Percentiles rank a stretch among this genome's conserved stretches.
phyloP scores from a whole-genome alignment of 2,329 filamentous ascomycete genomes.

The Microsporum audouinii region DNA sequence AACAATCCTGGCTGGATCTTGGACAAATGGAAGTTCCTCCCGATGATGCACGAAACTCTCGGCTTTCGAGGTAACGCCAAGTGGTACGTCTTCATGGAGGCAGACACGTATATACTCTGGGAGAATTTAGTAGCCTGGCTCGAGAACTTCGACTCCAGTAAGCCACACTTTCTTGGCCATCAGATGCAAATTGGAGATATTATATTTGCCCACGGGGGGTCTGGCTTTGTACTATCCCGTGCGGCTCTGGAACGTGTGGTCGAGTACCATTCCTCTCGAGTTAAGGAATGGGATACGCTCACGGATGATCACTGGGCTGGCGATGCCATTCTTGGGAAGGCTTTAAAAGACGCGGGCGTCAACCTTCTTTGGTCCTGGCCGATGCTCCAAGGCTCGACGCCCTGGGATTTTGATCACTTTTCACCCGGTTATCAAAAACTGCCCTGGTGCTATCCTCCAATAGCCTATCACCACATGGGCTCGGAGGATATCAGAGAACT shows the following conservation, averaged over 20 bases:
- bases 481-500: slow-evolving; percentile 34
- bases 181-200: slow-evolving; percentile 42
- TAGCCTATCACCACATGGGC: slow-evolving; percentile 41
- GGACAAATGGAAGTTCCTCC: slow-evolving; percentile 50
- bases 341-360: slow-evolving; percentile 37
- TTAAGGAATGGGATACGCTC: slow-evolving; percentile 35
- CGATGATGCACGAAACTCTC: slow-evolving; percentile 42
- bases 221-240: slow-evolving; percentile 42
- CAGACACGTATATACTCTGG: slow-evolving; percentile 48
- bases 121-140: slow-evolving; percentile 45
- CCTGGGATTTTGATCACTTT: slow-evolving; percentile 36
- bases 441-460: slow-evolving; percentile 42
- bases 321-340: slow-evolving; percentile 41
- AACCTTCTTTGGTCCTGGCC: slow-evolving; percentile 39
- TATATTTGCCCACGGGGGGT: slow-evolving; percentile 44
- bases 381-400: slow-evolving; percentile 33
- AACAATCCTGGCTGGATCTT: slow-evolving; percentile 42
- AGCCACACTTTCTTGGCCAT: slow-evolving; percentile 44
- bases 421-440: slow-evolving; percentile 30
- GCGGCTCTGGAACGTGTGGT: slow-evolving; percentile 37
- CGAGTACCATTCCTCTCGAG: slow-evolving; percentile 32
- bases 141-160: slow-evolving; percentile 36
- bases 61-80: slow-evolving; percentile 37
- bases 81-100: slow-evolving; percentile 51
- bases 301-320: slow-evolving; percentile 41